A percentile compares a stretch with the other conserved stretches of the same genome.
Conservation (phyloP, 192 early-diverging fungal genomes). For the Backusella mclennaniae region DNA sequence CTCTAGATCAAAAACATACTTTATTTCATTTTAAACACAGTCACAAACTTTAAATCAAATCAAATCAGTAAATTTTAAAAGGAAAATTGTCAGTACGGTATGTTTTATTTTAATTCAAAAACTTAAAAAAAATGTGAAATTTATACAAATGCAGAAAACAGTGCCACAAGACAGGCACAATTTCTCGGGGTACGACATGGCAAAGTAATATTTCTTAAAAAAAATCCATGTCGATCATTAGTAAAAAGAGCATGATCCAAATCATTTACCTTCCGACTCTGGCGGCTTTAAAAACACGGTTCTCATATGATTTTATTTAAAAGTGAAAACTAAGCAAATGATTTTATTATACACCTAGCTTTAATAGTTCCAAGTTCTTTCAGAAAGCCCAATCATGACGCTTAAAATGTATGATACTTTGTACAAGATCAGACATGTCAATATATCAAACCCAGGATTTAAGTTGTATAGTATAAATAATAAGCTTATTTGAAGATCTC, state of each 20-base stretch:
- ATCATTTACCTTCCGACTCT: neutral
- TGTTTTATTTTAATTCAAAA: neutral
- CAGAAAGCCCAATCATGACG: neutral
- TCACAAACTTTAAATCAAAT: neutral
- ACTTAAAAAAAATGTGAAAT: neutral
- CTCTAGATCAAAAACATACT: too few species aligned
- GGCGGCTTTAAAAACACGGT: neutral
- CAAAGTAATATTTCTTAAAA: neutral
- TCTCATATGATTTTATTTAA: neutral
- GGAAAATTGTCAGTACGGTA: neutral
- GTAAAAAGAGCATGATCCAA: neutral
- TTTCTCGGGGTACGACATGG: neutral
- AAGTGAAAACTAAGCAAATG: neutral
- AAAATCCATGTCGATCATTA: neutral
- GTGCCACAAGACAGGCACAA: neutral
- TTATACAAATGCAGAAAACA: neutral
- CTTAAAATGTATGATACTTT: neutral
- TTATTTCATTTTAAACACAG: too few species aligned
- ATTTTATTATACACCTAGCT: neutral
- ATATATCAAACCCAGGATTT: neutral
- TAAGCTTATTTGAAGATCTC: neutral
- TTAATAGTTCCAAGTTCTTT: neutral
- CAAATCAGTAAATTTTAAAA: neutral
- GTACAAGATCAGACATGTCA: neutral
- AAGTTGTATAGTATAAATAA: neutral